Conservation (phyloP, 2,329 filamentous ascomycete species). For the Beauveria sp. region DNA sequence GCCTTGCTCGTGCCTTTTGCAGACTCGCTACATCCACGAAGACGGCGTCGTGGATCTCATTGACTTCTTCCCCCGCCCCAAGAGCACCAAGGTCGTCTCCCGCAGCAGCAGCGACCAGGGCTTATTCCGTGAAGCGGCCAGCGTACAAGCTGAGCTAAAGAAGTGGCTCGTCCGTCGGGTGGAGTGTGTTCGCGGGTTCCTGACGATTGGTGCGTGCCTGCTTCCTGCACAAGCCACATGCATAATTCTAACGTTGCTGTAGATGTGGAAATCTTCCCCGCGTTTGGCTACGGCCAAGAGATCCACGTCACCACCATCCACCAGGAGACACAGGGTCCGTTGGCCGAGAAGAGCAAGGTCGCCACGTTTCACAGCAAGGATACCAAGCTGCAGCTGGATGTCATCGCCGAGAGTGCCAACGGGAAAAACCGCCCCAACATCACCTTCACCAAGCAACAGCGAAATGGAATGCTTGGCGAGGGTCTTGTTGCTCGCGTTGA, state of each 20-base stretch:
- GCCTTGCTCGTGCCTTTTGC: conserved; percentile 65
- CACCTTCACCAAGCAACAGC: conserved; percentile 45
- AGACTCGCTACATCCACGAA: conserved; percentile 71
- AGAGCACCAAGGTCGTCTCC: conserved; percentile 44
- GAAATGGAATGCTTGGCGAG: conserved; percentile 47
- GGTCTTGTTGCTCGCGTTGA: conserved; percentile 54
- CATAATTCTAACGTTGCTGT: conserved; percentile 7
- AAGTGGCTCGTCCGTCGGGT: conserved; percentile 64
- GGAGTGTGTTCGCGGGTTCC: conserved; percentile 61
- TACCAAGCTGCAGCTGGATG: conserved; percentile 57
- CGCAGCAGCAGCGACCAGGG: conserved; percentile 37
- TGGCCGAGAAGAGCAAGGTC: conserved; percentile 43
- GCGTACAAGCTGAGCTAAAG: conserved; percentile 55
- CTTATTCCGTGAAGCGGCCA: conserved; percentile 45
- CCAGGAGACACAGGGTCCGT: conserved; percentile 32
- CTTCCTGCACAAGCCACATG: background rate
- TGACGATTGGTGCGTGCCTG: conserved; percentile 45
- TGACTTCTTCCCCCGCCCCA: conserved; percentile 69
- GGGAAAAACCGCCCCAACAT: conserved; percentile 39
- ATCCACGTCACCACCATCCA: conserved; percentile 52
- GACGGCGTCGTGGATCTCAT: conserved; percentile 65
- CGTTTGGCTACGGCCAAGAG: conserved; percentile 62
- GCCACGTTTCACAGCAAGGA: conserved; percentile 54
- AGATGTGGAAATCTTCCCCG: conserved; percentile 65
- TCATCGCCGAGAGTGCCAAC: conserved; percentile 53